A percentile compares a stretch with the other conserved stretches of the same genome.
phyloP scores from a whole-genome alignment of 179 eudicot genomes.

The Silene noctiflora region DNA sequence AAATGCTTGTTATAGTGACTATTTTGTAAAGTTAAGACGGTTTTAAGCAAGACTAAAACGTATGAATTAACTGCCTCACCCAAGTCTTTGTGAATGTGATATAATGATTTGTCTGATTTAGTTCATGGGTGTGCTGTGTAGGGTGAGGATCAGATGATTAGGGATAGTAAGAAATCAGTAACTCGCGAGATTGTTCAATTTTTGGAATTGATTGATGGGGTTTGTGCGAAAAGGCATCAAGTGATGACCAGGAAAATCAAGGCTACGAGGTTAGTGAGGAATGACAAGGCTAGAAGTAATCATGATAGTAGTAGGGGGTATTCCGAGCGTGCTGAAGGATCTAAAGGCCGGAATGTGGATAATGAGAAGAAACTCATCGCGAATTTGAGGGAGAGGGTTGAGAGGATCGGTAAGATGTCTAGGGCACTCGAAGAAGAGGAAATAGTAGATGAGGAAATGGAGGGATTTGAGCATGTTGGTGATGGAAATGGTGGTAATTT shows the following conservation, averaged over 20 bases:
- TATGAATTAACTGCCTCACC: not conserved
- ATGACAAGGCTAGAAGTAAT: slow-evolving; percentile 29
- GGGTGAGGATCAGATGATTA: slow-evolving; percentile 70
- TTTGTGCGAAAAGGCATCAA: slow-evolving; percentile 34
- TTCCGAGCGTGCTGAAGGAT: slow-evolving; percentile 18
- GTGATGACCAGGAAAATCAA: slow-evolving; percentile 30
- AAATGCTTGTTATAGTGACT: too few species aligned
- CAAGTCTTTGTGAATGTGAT: not conserved
- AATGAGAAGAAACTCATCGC: slow-evolving; percentile 32
- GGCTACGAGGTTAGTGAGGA: slow-evolving; percentile 33
- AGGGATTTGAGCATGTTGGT: slow-evolving; percentile 23
- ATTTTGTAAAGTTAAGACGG: too few species aligned
- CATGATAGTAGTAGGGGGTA: slow-evolving; percentile 21
- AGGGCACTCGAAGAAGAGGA: slow-evolving; percentile 34
- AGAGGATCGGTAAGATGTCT: slow-evolving; percentile 35
- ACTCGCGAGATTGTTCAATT: slow-evolving; percentile 51
- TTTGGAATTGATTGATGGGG: slow-evolving; percentile 51
- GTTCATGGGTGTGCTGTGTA: slow-evolving; percentile 20
- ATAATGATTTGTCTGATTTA: not conserved
- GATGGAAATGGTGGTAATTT: slow-evolving; percentile 15
- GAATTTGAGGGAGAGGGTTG: slow-evolving; percentile 38
- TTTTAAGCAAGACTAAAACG: too few species aligned
- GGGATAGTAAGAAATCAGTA: slow-evolving; percentile 59
- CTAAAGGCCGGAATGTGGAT: slow-evolving; percentile 25
- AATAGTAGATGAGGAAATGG: slow-evolving; percentile 23